phyloP scores from a whole-genome alignment of 768 basidiomycete species.

The Galerina sulciceps region DNA sequence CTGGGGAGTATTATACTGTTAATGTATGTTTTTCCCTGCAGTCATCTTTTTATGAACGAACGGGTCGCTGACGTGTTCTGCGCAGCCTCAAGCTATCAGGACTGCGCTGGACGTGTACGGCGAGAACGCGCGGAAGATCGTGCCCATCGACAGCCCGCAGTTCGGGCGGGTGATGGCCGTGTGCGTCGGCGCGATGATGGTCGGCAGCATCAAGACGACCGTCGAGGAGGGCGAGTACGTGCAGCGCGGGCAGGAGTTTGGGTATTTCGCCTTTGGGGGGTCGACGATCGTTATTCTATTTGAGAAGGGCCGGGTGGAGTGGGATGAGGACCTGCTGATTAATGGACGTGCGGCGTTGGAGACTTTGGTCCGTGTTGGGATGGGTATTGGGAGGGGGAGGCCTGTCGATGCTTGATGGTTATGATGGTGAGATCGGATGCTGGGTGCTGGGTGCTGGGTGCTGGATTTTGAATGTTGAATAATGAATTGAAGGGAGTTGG shows the following conservation, averaged over 20 bases:
- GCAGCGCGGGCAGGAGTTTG: constrained; percentile 86
- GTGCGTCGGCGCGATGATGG: constrained; percentile 95
- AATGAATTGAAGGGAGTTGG: too few relatives aligned
- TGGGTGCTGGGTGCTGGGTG: too few relatives aligned
- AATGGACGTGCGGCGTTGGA: constrained; percentile 89
- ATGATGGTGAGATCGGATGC: background rate
- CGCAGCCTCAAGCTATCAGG: constrained; percentile 89
- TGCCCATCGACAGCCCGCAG: constrained; percentile 86
- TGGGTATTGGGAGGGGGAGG: constrained; percentile 66
- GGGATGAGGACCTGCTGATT: constrained; percentile 89
- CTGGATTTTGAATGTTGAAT: too few relatives aligned
- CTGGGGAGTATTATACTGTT: constrained; percentile 96
- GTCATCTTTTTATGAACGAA: background rate
- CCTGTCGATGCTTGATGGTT: constrained; percentile 15
- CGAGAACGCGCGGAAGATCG: constrained; percentile 91
- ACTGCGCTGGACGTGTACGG: constrained; percentile 91
- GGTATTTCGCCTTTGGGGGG: constrained; percentile 97
- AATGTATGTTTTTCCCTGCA: constrained; percentile 75
- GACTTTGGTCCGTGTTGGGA: constrained; percentile 87
- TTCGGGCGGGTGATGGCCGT: constrained; percentile 94
- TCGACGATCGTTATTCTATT: constrained; percentile 92
- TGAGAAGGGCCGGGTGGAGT: constrained; percentile 81
- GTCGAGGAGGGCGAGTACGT: constrained; percentile 85
- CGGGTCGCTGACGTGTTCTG: background rate
- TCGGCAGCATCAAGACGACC: constrained; percentile 86